These are phyloP conservation scores for Orbilia javanica DNA, from an alignment of 2,329 filamentous ascomycete genomes.

Conservation along the genomic window DNA sequence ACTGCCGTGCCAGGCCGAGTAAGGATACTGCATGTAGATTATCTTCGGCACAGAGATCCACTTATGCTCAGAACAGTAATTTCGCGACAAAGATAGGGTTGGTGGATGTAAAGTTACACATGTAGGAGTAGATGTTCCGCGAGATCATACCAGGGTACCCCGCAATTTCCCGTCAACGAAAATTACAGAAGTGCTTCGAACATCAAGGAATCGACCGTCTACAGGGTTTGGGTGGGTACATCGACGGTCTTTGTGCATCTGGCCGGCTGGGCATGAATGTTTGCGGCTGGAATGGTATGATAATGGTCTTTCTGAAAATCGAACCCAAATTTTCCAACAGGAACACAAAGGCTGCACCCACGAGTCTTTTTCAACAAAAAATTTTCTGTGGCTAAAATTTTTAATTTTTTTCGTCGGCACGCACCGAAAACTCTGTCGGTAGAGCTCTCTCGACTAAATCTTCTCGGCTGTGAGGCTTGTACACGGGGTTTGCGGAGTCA, in stretches of 20 bases:
- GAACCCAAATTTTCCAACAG: conserved; percentile 13
- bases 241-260: conserved; percentile 31
- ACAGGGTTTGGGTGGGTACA: conserved; percentile 29
- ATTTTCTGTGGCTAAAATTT: conserved; percentile 25
- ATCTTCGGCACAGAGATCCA: conserved; percentile 49
- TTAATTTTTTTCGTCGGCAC: conserved; percentile 12
- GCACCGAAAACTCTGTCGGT: conserved; percentile 27
- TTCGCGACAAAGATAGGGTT: conserved; percentile 23
- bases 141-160: conserved; percentile 34
- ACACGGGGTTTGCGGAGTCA: conserved; percentile 41
- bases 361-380: conserved; percentile 11
- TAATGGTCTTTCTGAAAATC: conserved; percentile 41
- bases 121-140: conserved; percentile 31
- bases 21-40: conserved; percentile 16
- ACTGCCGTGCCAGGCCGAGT: conserved; percentile 53
- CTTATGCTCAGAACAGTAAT: conserved; percentile 15
- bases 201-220: conserved; percentile 17
- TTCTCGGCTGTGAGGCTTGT: conserved; percentile 49
- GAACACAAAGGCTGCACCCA: conserved; percentile 18
- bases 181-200: background rate
- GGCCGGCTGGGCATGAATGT: conserved; percentile 51
- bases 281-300: conserved; percentile 59
- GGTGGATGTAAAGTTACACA: conserved; percentile 35
- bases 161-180: conserved; percentile 33
- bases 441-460: conserved; percentile 51